These are phyloP conservation scores for Leccinum subgranulosum DNA, from an alignment of 768 basidiomycete species.

Conservation along the genomic window DNA sequence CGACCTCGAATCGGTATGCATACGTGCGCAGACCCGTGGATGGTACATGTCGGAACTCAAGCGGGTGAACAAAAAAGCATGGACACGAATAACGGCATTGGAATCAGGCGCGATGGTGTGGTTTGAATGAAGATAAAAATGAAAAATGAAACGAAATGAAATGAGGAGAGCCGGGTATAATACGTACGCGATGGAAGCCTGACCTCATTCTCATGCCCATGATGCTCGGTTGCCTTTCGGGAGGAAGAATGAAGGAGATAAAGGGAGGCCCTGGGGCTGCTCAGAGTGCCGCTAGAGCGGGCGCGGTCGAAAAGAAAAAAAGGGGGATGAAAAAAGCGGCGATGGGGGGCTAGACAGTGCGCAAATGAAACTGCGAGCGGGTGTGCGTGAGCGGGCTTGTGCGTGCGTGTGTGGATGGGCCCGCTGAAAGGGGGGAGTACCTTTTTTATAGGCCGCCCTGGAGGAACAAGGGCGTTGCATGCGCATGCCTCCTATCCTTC, in stretches of 20 bases:
- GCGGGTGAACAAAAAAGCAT: not conserved
- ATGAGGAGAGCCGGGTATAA: not conserved
- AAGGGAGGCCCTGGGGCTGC: not conserved
- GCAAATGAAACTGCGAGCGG: slow-evolving; percentile 1
- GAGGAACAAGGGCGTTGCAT: slow-evolving; percentile 10
- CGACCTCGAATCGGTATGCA: slow-evolving; percentile 21
- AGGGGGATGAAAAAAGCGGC: not conserved
- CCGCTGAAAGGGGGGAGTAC: not conserved
- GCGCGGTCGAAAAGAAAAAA: not conserved
- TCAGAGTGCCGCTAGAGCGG: not conserved
- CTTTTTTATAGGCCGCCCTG: slow-evolving; percentile 13
- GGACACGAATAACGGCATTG: not conserved
- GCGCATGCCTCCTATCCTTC: not conserved
- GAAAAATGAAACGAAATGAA: not conserved
- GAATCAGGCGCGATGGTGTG: not conserved
- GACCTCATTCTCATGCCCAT: slow-evolving; percentile 10
- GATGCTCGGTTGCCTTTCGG: slow-evolving; percentile 3
- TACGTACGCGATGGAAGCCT: slow-evolving; percentile 10
- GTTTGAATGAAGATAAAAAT: not conserved
- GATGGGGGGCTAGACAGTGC: not conserved
- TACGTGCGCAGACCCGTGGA: slow-evolving; percentile 4
- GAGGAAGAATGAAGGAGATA: not conserved
- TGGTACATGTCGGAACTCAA: slow-evolving; percentile 3
- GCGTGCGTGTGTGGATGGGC: not conserved
- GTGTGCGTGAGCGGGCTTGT: not conserved